Evolutionary conservation across 140 eudicot species (phyloP).

Genomic region (Ambrosia hybrid): DNA sequence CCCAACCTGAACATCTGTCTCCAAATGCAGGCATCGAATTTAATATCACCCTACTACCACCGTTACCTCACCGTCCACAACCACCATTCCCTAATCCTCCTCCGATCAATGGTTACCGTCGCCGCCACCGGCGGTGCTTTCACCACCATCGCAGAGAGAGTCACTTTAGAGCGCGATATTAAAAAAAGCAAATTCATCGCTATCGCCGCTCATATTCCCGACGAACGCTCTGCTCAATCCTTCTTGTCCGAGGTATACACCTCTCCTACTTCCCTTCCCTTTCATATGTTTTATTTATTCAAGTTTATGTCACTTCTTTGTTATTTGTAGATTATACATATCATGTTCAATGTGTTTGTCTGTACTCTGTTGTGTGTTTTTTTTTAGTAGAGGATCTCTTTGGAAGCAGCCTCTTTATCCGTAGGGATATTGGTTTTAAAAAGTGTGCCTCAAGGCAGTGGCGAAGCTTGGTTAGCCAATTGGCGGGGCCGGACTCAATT

Average conservation of each 20-base stretch:
- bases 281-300: not conserved
- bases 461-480: no score
- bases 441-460: no score
- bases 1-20: conserved; percentile 7
- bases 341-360: no score
- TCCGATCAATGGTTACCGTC: conserved; percentile 56
- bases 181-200: conserved; percentile 97
- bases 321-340: no score
- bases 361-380: no score
- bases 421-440: no score
- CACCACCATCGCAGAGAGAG: conserved; percentile 65
- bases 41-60: conserved; percentile 14
- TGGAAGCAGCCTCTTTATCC: no score
- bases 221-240: conserved; percentile 70
- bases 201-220: conserved; percentile 65
- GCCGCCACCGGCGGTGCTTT: conserved; percentile 50
- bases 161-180: conserved; percentile 59
- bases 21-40: conserved; percentile 46
- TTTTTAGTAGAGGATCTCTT: no score
- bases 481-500: no score
- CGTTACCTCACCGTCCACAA: conserved; percentile 3
- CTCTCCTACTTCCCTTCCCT: not conserved
- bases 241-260: conserved; percentile 69
- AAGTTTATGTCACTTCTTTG: no score
- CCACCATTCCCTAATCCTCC: conserved; percentile 14